Evolutionary conservation across 2,329 filamentous ascomycete species (phyloP), one percentile per base, ranked within the genome.

Genomic region (Pseudogymnoascus verrucosus): DNA sequence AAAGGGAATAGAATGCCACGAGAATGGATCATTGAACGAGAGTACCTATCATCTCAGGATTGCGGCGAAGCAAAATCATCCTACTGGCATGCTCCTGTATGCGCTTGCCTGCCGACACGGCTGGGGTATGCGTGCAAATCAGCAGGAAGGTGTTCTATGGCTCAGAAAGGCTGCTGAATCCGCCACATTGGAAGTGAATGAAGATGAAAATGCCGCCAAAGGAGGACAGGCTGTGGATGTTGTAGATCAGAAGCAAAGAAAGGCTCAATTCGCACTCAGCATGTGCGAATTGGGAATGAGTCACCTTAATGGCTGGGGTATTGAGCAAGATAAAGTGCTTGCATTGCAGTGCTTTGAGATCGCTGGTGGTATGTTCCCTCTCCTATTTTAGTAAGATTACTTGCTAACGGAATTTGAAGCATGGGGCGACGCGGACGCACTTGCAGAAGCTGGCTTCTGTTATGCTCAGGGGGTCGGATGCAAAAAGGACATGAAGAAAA

Each of bases 231-330:
- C 79, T 10, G 82, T 87, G 0, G 85, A 91, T 74, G 74, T 86
- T 5, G 71, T 84, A 28, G 90, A 93, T 74, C 85, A 85, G 69
- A 95, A 93, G 75, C 89, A 90, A 5, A 88, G 92, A 67, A 91
- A 92, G 71, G 93, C 93, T 10, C 93, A 98, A 71, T 96, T 98
- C 74, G 95, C 93, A 0, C 81, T 98, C 51, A 95, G 92, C 70
- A 93, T 98, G 62, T 99, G 99, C 70, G 95, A 99, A 77, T 82
- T 99, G 23, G 95, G 95, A 3, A 92, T 97, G 26, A 96, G 91
- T 73, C 93, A 98, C 73, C 92, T 97, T 86, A 97, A 99, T 70
- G 95, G 95, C 4, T 99, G 95, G 95, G 95, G 95, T 14, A 96
- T 96, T 40, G 87, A 93, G 69, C 92, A 96, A 76, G 95, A 99